A percentile compares a stretch with the other conserved stretches of the same genome.
These are phyloP conservation scores for Termitomyces eurrhizus DNA, from an alignment of 768 basidiomycete species.

Conservation along the genomic window DNA sequence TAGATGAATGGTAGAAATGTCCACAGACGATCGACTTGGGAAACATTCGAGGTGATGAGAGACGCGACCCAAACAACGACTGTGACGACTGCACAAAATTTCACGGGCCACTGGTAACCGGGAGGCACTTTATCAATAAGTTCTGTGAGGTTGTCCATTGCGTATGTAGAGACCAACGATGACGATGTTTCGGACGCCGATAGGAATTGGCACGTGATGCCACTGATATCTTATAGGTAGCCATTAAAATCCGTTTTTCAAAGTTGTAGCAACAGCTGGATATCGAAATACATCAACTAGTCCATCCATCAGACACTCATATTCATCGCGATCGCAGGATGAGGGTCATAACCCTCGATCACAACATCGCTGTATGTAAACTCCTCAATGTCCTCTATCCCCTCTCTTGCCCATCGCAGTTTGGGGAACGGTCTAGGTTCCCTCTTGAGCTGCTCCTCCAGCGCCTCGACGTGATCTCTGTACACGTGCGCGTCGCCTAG, in stretches of 20 bases:
- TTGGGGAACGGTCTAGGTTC: slow-evolving; percentile 82
- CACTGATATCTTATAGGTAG: background rate
- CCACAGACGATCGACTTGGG: slow-evolving; percentile 84
- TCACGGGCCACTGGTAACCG: slow-evolving; percentile 56
- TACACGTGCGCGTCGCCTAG: slow-evolving; percentile 99
- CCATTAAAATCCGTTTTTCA: background rate
- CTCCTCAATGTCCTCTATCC: slow-evolving; percentile 71
- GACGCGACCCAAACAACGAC: slow-evolving; percentile 53
- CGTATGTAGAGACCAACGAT: background rate
- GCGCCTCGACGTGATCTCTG: slow-evolving; percentile 84
- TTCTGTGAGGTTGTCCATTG: slow-evolving; percentile 8
- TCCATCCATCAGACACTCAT: slow-evolving; percentile 70
- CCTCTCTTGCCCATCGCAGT: slow-evolving; percentile 63
- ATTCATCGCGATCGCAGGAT: slow-evolving; percentile 88
- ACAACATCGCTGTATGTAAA: slow-evolving; percentile 78
- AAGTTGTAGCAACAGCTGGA: background rate
- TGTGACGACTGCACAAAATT: slow-evolving; percentile 52
- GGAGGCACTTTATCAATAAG: slow-evolving; percentile 27
- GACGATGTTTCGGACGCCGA: background rate
- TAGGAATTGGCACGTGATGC: background rate
- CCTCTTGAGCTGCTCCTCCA: slow-evolving; percentile 75
- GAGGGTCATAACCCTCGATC: slow-evolving; percentile 83
- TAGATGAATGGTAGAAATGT: slow-evolving; percentile 81
- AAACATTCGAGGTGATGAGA: slow-evolving; percentile 72
- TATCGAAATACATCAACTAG: background rate